These are phyloP conservation scores for Scolecobasidium constrictum DNA, from an alignment of 2,329 filamentous ascomycete genomes.

Conservation along the genomic window DNA sequence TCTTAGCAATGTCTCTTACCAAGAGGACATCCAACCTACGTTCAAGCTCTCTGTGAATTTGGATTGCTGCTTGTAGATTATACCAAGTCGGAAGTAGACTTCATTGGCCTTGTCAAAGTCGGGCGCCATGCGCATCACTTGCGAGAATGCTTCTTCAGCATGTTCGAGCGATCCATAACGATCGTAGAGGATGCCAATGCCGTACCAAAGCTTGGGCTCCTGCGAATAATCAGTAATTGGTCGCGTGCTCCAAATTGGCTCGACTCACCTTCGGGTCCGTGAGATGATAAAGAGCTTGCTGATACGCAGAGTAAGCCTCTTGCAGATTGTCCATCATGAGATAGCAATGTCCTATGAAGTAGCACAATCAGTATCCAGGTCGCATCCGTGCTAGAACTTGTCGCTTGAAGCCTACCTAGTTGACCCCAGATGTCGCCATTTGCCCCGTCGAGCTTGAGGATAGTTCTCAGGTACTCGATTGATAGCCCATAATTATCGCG, in stretches of 20 bases:
- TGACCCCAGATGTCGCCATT: constrained; percentile 97
- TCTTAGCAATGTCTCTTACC: constrained; percentile 7
- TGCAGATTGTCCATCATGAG: constrained; percentile 98
- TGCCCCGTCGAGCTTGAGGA: constrained; percentile 75
- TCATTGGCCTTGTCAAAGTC: constrained; percentile 98
- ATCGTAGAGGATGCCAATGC: constrained; percentile 95
- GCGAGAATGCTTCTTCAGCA: constrained; percentile 93
- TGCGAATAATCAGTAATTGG: constrained; percentile 22
- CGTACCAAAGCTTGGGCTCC: constrained; percentile 98
- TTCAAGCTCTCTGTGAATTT: constrained; percentile 90
- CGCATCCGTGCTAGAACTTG: no score
- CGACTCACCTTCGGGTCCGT: constrained; percentile 71
- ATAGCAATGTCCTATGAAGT: constrained; percentile 72
- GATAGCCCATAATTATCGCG: constrained; percentile 91
- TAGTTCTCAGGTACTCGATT: constrained; percentile 83
- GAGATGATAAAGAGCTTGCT: constrained; percentile 87
- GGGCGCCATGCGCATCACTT: constrained; percentile 97
- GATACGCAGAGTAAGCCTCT: constrained; percentile 93
- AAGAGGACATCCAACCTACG: no score
- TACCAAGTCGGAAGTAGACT: constrained; percentile 97
- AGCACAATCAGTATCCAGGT: neutral
- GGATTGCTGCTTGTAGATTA: constrained; percentile 97
- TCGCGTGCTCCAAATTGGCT: neutral
- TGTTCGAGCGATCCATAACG: constrained; percentile 93
- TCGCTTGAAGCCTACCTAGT: constrained; percentile 62